phyloP scores from a whole-genome alignment of 1,284 basidiomycete genomes.

The Tilletia indica region DNA sequence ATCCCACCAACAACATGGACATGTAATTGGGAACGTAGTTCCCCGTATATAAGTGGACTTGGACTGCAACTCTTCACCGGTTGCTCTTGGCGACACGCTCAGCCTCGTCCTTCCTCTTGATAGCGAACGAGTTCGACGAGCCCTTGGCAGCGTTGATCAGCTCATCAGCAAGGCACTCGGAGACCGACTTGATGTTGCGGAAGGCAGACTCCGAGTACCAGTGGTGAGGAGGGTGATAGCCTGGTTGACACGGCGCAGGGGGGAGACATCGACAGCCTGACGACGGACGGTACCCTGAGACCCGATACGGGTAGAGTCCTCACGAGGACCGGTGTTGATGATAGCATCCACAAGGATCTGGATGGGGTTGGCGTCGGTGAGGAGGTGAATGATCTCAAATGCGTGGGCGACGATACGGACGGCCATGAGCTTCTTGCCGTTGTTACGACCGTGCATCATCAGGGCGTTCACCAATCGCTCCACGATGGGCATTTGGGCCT shows the following conservation, averaged over 20 bases:
- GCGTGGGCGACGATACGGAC: slow-evolving; percentile 99
- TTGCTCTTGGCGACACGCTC: slow-evolving; percentile 99
- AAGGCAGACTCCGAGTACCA: slow-evolving; percentile 99
- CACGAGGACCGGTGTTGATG: slow-evolving; percentile 98
- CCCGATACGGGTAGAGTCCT: slow-evolving; percentile 99
- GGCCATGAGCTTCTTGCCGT: slow-evolving; percentile 98
- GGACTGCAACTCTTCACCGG: slow-evolving; percentile 66
- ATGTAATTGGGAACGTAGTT: neutral
- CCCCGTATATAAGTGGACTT: neutral
- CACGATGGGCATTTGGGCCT: slow-evolving; percentile 99
- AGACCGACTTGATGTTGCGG: slow-evolving; percentile 98
- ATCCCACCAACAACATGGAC: neutral
- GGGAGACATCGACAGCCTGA: slow-evolving; percentile 99
- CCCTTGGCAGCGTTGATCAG: slow-evolving; percentile 99
- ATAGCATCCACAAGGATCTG: slow-evolving; percentile 98
- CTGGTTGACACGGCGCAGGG: slow-evolving; percentile 97
- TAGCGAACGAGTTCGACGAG: slow-evolving; percentile 99
- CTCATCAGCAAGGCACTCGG: slow-evolving; percentile 96
- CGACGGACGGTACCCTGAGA: slow-evolving; percentile 99
- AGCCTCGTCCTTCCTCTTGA: slow-evolving; percentile 90
- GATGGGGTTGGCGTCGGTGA: slow-evolving; percentile 99
- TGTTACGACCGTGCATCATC: slow-evolving; percentile 99
- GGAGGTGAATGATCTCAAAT: slow-evolving; percentile 99
- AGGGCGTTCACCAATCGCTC: slow-evolving; percentile 86
- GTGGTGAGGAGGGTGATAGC: slow-evolving; percentile 90